Evolutionary conservation across 306 rosid species (phyloP).

Genomic region (Lathyrus oleraceus): DNA sequence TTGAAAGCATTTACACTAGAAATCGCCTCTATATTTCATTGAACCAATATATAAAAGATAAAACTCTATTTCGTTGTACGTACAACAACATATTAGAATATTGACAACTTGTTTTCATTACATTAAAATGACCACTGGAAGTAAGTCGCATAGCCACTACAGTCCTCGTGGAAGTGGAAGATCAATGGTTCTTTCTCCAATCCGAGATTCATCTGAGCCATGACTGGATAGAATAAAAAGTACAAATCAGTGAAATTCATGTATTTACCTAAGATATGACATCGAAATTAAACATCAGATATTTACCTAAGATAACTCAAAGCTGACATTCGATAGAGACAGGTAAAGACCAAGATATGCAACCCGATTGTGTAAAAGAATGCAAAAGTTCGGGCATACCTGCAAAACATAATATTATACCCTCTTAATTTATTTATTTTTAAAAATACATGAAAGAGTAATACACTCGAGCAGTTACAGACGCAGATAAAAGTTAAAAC

Average conservation of each 20-base stretch:
- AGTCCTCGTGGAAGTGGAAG: slow-evolving; percentile 71
- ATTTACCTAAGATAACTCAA: slow-evolving; percentile 83
- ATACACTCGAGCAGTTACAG: too few species aligned
- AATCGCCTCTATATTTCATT: background rate
- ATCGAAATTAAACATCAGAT: background rate
- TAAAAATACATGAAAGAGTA: too few species aligned
- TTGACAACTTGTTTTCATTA: slow-evolving; percentile 7
- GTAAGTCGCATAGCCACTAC: slow-evolving; percentile 35
- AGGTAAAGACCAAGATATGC: slow-evolving; percentile 88
- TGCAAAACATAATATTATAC: slow-evolving; percentile 39
- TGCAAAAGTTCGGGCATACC: slow-evolving; percentile 92
- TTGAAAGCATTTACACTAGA: background rate
- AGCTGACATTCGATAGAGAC: slow-evolving; percentile 96
- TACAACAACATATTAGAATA: slow-evolving; percentile 3
- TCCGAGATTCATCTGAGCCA: slow-evolving; percentile 63
- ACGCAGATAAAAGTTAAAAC: too few species aligned
- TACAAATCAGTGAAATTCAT: slow-evolving; percentile 11
- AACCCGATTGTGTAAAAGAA: slow-evolving; percentile 95
- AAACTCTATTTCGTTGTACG: slow-evolving; percentile 1
- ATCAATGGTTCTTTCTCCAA: slow-evolving; percentile 52
- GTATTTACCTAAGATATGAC: background rate
- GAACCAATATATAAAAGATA: background rate
- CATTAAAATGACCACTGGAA: slow-evolving; percentile 29
- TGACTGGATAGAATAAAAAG: slow-evolving; percentile 51
- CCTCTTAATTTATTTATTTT: background rate